Evolutionary conservation across 345 rosid genomes (phyloP), one percentile per base, ranked within the genome.

Genomic region (Rhodomyrtus tomentosa): DNA sequence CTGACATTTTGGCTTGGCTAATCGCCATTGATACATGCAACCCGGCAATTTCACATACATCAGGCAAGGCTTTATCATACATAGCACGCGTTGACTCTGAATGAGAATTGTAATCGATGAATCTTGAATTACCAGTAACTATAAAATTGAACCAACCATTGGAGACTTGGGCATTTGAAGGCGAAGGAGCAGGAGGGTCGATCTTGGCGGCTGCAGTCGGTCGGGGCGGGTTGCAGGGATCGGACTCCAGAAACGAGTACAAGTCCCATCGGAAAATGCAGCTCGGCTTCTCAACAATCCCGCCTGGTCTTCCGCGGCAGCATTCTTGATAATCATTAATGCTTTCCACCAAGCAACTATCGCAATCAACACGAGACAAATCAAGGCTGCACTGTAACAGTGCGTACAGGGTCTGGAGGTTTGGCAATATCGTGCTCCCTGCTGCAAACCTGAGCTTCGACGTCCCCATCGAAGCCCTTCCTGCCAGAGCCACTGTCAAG

Each of bases 321-420:
- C 90, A 86, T 5, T 18, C 82, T 29, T 76, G 82, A 79, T 73
- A 87, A 7, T 45, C 25, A 25, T 3, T 24, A 6, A 85, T 86
- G 32, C 29, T 80, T 62, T 81, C 82, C 36, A 80, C 53, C 6
- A 93, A 81, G 73, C 95, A 94, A 58, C 3, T 1, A 3, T 49
- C 72, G 38, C 94, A 93, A 62, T 89, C 86, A 54, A 38, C 25
- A 50, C 24, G 84, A 10, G 91, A 88, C 24, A 93, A 32, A 79
- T 94, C 98, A 18, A 94, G 93, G 20, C 91, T 87, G 87, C 98
- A 91, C 55, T 91, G 92, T 91, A 90, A 86, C 54, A 91, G 12
- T 18, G 90, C 88, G 76, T 88, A 90, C 20, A 90, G 89, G 13
- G 79, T 91, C 22, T 68, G 12, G 5, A 7, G 54, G n/a, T 50